Evolutionary conservation across 2,329 filamentous ascomycete species (phyloP).

Genomic region (Apiospora rasikravindrae): DNA sequence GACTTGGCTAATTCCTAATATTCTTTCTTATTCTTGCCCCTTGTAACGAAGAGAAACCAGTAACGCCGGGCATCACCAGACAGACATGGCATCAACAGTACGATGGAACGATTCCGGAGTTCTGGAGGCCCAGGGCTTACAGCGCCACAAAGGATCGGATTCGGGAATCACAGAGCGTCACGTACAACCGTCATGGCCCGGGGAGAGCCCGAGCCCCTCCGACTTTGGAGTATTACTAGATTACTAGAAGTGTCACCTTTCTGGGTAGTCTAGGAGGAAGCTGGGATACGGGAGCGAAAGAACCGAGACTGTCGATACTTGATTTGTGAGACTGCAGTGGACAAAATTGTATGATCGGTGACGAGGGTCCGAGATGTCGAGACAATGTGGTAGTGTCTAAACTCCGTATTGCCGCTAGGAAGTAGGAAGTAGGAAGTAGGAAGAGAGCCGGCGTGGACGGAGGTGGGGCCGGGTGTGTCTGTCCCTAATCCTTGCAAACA

Average conservation of each 20-base stretch:
- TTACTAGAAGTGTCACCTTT: background rate
- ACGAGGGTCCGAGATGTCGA: background rate
- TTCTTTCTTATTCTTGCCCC: too few relatives aligned
- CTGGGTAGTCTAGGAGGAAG: background rate
- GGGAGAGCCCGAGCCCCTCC: background rate
- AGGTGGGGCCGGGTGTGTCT: background rate
- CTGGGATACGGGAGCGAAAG: background rate
- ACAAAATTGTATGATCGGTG: background rate
- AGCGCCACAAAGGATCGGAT: background rate
- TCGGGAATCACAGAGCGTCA: background rate
- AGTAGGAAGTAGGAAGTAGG: too few relatives aligned
- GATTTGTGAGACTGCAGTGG: background rate
- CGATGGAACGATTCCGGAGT: background rate
- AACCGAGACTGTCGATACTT: background rate
- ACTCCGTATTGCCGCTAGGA: background rate
- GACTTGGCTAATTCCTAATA: background rate
- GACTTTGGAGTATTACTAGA: background rate
- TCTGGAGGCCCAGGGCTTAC: background rate
- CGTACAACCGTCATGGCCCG: background rate
- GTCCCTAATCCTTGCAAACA: background rate
- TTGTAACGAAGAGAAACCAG: background rate
- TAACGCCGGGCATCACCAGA: background rate
- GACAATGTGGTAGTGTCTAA: background rate
- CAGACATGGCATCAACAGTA: background rate
- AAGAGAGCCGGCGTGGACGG: background rate